Percentiles rank a stretch among this genome's conserved stretches.
phyloP scores from a whole-genome alignment of 441 rosid species.

The Adansonia madagascariensis region DNA sequence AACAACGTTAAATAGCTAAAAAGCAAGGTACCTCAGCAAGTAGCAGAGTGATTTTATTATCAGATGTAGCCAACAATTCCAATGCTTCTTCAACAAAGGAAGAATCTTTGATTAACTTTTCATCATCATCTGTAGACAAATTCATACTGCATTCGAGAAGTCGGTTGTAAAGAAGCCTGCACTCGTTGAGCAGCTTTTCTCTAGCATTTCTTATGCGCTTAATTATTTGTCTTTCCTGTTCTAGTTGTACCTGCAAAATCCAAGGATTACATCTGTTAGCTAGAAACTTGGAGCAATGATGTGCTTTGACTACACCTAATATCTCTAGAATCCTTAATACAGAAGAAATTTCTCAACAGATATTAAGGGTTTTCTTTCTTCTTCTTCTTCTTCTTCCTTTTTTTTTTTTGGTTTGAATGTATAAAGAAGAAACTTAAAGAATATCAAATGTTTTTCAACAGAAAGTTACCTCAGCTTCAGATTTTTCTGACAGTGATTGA shows the following conservation, averaged over 20 bases:
- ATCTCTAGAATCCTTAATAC: conserved; percentile 11
- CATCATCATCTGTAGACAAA: conserved; percentile 55
- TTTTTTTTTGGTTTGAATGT: neutral
- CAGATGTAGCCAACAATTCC: conserved; percentile 65
- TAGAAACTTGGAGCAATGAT: neutral
- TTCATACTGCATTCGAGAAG: conserved; percentile 70
- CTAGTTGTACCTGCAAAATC: conserved; percentile 61
- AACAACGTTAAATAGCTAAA: neutral
- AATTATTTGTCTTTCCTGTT: conserved; percentile 58
- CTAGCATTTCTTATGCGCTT: conserved; percentile 53
- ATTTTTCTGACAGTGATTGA: conserved; percentile 63
- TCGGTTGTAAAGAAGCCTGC: conserved; percentile 60
- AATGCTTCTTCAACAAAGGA: conserved; percentile 57
- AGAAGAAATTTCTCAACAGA: neutral
- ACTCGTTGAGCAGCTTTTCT: conserved; percentile 65
- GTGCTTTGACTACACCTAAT: neutral
- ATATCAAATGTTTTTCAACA: conserved; percentile 21
- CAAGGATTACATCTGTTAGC: conserved; percentile 10
- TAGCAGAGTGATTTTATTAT: conserved; percentile 56
- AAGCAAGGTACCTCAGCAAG: conserved; percentile 65
- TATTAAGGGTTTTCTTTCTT: neutral
- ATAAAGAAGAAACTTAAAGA: conserved; percentile 10
- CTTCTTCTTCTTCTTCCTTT: neutral
- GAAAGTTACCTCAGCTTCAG: conserved; percentile 69
- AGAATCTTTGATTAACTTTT: conserved; percentile 48